Evolutionary conservation across 1,139 yeast genomes (phyloP).

Genomic region (Lipomyces yarrowii): DNA sequence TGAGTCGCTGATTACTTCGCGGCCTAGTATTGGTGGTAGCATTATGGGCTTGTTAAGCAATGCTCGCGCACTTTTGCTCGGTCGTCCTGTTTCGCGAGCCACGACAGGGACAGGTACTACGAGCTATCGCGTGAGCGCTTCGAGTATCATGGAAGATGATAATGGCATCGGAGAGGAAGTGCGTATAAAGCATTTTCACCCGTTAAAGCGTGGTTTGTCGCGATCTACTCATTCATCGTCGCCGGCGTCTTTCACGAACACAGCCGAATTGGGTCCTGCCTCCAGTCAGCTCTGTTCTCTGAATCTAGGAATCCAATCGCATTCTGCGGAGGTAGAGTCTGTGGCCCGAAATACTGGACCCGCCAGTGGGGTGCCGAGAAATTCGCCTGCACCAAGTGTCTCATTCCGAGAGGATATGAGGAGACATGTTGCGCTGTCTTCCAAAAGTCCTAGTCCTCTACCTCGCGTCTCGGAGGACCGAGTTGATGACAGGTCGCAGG

Average conservation of each 20-base stretch:
- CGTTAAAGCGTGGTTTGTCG: conserved; percentile 28
- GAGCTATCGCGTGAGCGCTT: conserved; percentile 21
- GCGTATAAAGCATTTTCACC: conserved; percentile 27
- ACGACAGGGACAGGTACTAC: conserved; percentile 28
- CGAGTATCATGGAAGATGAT: conserved; percentile 12
- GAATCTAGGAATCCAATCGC: neutral
- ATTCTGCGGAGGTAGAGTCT: neutral
- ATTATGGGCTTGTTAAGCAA: conserved; percentile 10
- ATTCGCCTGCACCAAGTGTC: conserved; percentile 16
- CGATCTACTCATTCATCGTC: conserved; percentile 24
- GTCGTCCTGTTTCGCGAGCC: conserved; percentile 24
- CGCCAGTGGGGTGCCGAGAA: conserved; percentile 1
- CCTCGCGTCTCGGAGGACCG: conserved; percentile 4
- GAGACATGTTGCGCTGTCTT: neutral
- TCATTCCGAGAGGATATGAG: conserved; percentile 10
- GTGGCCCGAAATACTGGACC: conserved; percentile 1
- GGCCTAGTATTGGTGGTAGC: conserved; percentile 7
- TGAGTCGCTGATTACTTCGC: neutral
- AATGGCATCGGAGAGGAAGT: conserved; percentile 10
- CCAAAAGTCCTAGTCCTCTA: neutral
- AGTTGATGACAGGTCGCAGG: neutral
- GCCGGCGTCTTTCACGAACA: conserved; percentile 15
- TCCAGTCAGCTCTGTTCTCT: neutral
- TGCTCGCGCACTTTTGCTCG: conserved; percentile 19
- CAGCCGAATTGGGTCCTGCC: neutral